Evolutionary conservation across 2,329 filamentous ascomycete genomes (phyloP).

Genomic region (Ilyonectria sp.): DNA sequence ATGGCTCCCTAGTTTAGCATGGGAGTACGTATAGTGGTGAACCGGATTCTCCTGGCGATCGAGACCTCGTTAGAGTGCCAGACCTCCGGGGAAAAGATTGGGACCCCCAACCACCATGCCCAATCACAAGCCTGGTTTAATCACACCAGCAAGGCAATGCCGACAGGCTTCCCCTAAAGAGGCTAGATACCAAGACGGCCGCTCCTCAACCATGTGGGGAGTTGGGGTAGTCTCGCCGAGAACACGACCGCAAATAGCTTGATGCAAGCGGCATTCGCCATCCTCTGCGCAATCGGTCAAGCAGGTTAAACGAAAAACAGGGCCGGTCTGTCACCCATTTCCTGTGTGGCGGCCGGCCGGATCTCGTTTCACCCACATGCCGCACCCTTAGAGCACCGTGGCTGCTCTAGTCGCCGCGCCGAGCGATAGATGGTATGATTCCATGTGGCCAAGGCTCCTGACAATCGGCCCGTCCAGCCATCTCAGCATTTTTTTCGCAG

Average conservation of each 20-base stretch:
- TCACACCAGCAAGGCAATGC: not conserved
- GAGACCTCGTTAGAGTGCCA: not conserved
- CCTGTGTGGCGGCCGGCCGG: not conserved
- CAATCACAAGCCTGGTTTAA: not conserved
- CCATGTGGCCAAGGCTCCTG: constrained; percentile 2
- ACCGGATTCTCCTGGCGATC: not conserved
- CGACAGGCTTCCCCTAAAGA: not conserved
- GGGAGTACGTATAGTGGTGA: no score
- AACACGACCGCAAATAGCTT: constrained; percentile 22
- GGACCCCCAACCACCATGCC: not conserved
- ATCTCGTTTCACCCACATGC: not conserved
- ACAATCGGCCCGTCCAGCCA: constrained; percentile 32
- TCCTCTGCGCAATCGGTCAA: constrained; percentile 28
- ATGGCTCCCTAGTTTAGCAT: not conserved
- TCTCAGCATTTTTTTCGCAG: not conserved
- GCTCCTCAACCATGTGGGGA: constrained; percentile 1
- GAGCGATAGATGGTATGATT: not conserved
- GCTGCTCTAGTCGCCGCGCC: not conserved
- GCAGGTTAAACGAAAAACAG: not conserved
- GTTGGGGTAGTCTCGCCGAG: constrained; percentile 20
- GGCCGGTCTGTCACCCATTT: no score
- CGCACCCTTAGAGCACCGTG: not conserved
- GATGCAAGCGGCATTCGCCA: not conserved
- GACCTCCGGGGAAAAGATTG: not conserved
- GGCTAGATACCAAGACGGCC: not conserved